Conservation (phyloP, 2,329 filamentous ascomycete species). For the Fonsecaea multimorphosa region DNA sequence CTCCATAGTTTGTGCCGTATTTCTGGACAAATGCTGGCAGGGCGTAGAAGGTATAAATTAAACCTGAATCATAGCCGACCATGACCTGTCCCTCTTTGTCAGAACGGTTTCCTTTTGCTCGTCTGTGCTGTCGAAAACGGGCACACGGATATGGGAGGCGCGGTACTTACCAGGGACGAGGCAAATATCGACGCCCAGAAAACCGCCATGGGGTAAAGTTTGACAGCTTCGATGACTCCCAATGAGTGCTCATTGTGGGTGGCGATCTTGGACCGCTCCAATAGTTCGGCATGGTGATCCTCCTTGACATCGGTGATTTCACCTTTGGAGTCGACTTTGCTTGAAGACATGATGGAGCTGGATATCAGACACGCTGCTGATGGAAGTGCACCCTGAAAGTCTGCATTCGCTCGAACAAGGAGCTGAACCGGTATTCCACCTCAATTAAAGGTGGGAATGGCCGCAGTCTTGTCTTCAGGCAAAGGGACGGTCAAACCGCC, state of each 20-base stretch:
- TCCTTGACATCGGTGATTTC: conserved; percentile 17
- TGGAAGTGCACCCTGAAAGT: background rate
- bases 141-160: background rate
- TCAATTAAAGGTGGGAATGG: conserved; percentile 2
- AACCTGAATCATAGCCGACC: conserved; percentile 50
- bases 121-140: background rate
- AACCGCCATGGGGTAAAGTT: conserved; percentile 84
- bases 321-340: conserved; percentile 14
- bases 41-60: conserved; percentile 42
- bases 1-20: conserved; percentile 31
- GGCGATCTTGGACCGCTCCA: conserved; percentile 45
- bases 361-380: background rate
- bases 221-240: conserved; percentile 76
- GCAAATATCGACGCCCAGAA: conserved; percentile 44
- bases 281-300: conserved; percentile 24
- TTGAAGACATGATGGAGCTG: conserved; percentile 5
- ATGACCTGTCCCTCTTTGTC: conserved; percentile 32
- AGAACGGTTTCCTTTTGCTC: background rate
- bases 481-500: background rate
- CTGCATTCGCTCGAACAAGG: background rate
- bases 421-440: background rate
- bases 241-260: conserved; percentile 64
- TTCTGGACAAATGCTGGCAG: conserved; percentile 44
- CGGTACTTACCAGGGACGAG: conserved; percentile 31
- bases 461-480: background rate